A percentile compares a stretch with the other conserved stretches of the same genome.
phyloP scores from a whole-genome alignment of 129 eudicot genomes.

The Solidago caesia region DNA sequence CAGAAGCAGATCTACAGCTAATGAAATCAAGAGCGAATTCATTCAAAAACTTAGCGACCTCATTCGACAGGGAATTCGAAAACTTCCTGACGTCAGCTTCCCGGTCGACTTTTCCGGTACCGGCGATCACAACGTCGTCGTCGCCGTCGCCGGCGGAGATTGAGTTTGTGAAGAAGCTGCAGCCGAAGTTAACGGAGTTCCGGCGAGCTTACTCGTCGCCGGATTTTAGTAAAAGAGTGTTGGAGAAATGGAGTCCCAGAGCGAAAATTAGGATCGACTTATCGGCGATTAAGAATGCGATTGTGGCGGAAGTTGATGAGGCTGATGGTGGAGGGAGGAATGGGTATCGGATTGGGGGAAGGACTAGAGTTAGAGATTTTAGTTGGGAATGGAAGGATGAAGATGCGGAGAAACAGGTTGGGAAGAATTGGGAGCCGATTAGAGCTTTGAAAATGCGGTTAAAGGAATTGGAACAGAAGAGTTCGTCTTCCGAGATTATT shows the following conservation, averaged over 20 bases:
- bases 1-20: conserved; percentile 82
- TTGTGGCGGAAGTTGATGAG: conserved; percentile 70
- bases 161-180: conserved; percentile 63
- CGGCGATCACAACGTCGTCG: conserved; percentile 49
- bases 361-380: conserved; percentile 50
- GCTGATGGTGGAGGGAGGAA: conserved; percentile 46
- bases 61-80: conserved; percentile 71
- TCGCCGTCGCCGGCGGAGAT: conserved; percentile 63
- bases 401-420: conserved; percentile 32
- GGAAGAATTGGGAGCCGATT: conserved; percentile 77
- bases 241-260: conserved; percentile 67
- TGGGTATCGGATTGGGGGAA: conserved; percentile 41
- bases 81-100: conserved; percentile 83
- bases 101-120: conserved; percentile 58
- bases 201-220: conserved; percentile 83
- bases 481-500: conserved; percentile 57
- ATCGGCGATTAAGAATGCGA: conserved; percentile 75
- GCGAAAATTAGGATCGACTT: conserved; percentile 63
- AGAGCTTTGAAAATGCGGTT: conserved; percentile 57
- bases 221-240: conserved; percentile 55
- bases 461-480: conserved; percentile 60
- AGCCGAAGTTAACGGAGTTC: conserved; percentile 75
- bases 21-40: conserved; percentile 79
- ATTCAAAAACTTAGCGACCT: conserved; percentile 71
- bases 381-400: conserved; percentile 42